Evolutionary conservation across 2,329 filamentous ascomycete species (phyloP), one percentile per base, ranked within the genome.

Genomic region (Cordyceps cicadae): DNA sequence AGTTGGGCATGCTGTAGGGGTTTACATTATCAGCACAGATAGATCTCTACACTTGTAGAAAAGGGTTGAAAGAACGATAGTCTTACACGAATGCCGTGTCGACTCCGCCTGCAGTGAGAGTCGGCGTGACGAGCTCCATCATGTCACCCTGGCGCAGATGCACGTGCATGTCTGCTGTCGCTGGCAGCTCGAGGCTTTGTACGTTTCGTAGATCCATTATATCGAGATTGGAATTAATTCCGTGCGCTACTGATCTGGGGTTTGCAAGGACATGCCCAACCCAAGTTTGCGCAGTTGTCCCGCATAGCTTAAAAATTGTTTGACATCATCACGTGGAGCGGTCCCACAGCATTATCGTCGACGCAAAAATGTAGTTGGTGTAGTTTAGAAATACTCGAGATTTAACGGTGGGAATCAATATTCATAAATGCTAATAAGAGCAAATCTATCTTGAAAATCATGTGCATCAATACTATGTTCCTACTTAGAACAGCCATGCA

Each of bases 121-220:
- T 77, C 43, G 79, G 79, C 50, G 75, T 75, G 24, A 82, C 80
- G 39, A 79, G 68, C 62, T 84, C 76, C 80, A 87, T 85, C 78
- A 86, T 82, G 62, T 81, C 77, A 21, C 81, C 87, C 71, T 90
- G 84, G 34, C 87, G 83, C 66, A 90, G 77, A 72, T 90, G 87
- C 67, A 90, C 87, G 67, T 87, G 85, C 74, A 88, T 84, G 72
- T 89, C 86, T 57, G 86, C 86, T 63, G 84, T 77, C 24, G 86
- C 79, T 54, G 85, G 84, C 67, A 89, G 78, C 75, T 84, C 79
- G 49, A 81, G 63, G 39, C 69, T 66, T 41, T 76, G 65, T 21
- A 68, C 68, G 24, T 67, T 65, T 62, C 70, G 74, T 34, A 76
- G 65, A 34, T 74, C 70, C 71, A 76, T 74, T 52, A 66, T 70